Evolutionary conservation across 2,329 filamentous ascomycete species (phyloP).

Genomic region (Bipolaris gigantea): DNA sequence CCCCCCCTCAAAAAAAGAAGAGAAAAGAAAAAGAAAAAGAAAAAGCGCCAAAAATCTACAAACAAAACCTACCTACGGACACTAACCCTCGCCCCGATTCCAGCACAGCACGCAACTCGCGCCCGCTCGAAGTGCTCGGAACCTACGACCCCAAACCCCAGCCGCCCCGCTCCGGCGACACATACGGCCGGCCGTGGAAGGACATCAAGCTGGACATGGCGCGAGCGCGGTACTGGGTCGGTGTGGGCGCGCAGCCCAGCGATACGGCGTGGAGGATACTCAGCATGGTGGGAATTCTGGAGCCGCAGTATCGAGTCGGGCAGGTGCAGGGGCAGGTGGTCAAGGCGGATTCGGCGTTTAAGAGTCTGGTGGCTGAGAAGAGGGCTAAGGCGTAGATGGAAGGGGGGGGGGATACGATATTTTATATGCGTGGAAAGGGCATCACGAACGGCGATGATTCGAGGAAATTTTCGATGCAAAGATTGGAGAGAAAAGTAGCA

Average conservation of each 20-base stretch:
- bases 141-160: slow-evolving; percentile 66
- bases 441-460: not conserved
- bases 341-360: slow-evolving; percentile 9
- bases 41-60: not conserved
- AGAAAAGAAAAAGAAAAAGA: not conserved
- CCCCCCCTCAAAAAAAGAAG: not conserved
- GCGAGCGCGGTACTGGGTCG: slow-evolving; percentile 91
- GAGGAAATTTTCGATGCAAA: no score
- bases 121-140: slow-evolving; percentile 86
- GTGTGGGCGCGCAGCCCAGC: slow-evolving; percentile 92
- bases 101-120: slow-evolving; percentile 75
- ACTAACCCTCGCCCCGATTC: not conserved
- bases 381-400: not conserved
- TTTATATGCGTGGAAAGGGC: not conserved
- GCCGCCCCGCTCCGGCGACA: slow-evolving; percentile 53
- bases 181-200: slow-evolving; percentile 71
- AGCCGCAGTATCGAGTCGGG: slow-evolving; percentile 41
- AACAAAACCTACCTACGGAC: not conserved
- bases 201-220: slow-evolving; percentile 83
- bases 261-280: slow-evolving; percentile 87
- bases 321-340: slow-evolving; percentile 40
- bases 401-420: not conserved
- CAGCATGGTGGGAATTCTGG: slow-evolving; percentile 63
- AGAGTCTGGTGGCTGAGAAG: slow-evolving; percentile 3
- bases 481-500: not conserved